phyloP scores from a whole-genome alignment of 225 moss, liverwort and hornwort species.

The Sphagnum contortum region DNA sequence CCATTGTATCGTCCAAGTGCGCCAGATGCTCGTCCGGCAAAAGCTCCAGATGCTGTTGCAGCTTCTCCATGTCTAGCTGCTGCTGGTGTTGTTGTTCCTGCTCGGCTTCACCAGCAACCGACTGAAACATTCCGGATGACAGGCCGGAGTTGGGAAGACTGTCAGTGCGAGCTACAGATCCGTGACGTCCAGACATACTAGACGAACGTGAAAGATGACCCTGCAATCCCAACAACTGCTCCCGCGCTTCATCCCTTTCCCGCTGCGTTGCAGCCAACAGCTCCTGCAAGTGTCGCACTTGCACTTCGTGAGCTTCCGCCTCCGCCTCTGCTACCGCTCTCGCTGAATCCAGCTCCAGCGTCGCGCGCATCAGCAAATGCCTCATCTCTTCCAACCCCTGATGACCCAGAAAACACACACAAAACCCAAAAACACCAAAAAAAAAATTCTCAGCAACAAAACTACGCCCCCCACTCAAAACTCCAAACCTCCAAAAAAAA shows the following conservation, averaged over 20 bases:
- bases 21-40: conserved; percentile 49
- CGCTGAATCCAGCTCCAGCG: conserved; percentile 57
- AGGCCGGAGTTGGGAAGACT: conserved; percentile 12
- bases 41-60: conserved; percentile 67
- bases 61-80: conserved; percentile 19
- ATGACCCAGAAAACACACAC: background rate
- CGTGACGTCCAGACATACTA: conserved; percentile 24
- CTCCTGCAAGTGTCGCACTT: conserved; percentile 79
- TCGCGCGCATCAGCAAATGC: conserved; percentile 49
- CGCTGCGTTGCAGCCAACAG: conserved; percentile 48
- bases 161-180: conserved; percentile 18
- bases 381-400: conserved; percentile 69
- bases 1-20: conserved; percentile 29
- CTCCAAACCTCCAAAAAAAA: no score
- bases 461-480: no score
- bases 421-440: background rate
- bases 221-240: conserved; percentile 51
- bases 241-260: conserved; percentile 74
- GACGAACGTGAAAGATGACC: conserved; percentile 48
- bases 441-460: no score
- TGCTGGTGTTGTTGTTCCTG: conserved; percentile 22
- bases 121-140: no score
- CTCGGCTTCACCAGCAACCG: conserved; percentile 13
- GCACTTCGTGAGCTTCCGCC: conserved; percentile 57
- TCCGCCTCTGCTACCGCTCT: conserved; percentile 54